Evolutionary conservation across 805 yeast genomes (phyloP), one percentile per base, ranked within the genome.

Genomic region (Pichia scutulata): DNA sequence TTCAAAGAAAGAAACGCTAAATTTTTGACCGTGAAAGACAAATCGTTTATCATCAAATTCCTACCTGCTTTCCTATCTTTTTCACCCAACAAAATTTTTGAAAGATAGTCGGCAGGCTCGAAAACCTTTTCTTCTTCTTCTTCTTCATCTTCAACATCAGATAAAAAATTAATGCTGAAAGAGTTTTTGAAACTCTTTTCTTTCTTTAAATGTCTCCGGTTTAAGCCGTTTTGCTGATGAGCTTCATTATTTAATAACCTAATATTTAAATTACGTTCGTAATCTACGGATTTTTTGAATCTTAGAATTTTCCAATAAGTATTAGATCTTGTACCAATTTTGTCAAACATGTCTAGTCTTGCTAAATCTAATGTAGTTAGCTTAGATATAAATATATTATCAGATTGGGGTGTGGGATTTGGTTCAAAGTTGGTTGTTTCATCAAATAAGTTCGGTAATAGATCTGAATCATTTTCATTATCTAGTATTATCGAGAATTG

Each of bases 301-400:
- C 53, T 41, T n/a, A 50, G 26, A 42, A 92, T 84, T 66, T 85
- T 86, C 97, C 97, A 92, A 67, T 88, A 95, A 56, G 87, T 92
- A 19, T 25, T 10, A 14, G 92, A 86, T 9, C 97, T 97, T 26
- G 95, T 78, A 97, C 97, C 90, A 62, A 81, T 85, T 30, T 73
- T 81, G 62, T 89, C 96, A 65, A 89, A 89, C 62, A 88, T 85
- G 2, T 89, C 84, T 77, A 78, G 72, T 44, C 77, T 64, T 52
- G 76, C 77, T 28, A 67, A 61, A 53, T 77, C 80, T 48, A 72
- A 65, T 24, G 73, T 70, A 6, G 14, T 42, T 21, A 28, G 25
- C 16, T 30, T 41, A 7, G 68, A 50, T 1, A 70, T 66, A 26
- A 63, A 16, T 48, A 64, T 63, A 3, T 67, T 67, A 10, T 47